Conservation (phyloP, 139 green algal genomes). For the Mesotaenium endlicherianum region DNA sequence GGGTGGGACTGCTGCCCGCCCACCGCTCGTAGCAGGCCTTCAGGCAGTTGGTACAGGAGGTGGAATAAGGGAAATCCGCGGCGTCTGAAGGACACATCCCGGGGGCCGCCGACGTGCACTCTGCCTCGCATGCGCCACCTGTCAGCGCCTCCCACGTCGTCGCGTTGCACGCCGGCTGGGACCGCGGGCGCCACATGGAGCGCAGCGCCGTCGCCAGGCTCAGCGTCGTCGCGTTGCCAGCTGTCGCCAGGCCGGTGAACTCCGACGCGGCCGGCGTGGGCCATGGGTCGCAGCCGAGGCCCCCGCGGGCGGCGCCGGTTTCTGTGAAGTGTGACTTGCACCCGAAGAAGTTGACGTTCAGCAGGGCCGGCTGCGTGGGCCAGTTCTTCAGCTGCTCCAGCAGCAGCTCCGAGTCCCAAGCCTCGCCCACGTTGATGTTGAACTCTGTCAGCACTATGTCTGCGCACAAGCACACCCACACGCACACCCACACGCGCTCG, state of each 20-base stretch:
- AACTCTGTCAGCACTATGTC: not conserved
- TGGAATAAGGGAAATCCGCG: not conserved
- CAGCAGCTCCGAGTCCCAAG: not conserved
- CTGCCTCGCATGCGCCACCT: not conserved
- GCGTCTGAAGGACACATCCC: not conserved
- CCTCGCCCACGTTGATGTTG: not conserved
- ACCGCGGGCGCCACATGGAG: not conserved
- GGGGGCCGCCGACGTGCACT: not conserved
- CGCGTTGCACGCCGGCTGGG: not conserved
- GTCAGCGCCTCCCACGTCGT: not conserved
- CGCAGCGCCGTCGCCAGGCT: not conserved
- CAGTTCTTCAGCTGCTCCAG: not conserved
- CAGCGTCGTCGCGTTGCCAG: not conserved
- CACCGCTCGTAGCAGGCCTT: not conserved
- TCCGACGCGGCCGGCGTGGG: not conserved
- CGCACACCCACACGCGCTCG: no score
- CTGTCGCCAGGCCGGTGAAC: not conserved
- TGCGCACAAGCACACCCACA: no score
- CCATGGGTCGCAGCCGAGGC: not conserved
- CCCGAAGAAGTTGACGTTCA: constrained; percentile 6
- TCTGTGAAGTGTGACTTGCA: not conserved
- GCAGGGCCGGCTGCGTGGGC: not conserved
- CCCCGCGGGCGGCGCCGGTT: not conserved
- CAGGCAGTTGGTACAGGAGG: not conserved
- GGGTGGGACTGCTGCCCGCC: no score